Percentiles rank a stretch among this genome's conserved stretches.
phyloP scores from a whole-genome alignment of 345 rosid species.

The Syzygium grande region DNA sequence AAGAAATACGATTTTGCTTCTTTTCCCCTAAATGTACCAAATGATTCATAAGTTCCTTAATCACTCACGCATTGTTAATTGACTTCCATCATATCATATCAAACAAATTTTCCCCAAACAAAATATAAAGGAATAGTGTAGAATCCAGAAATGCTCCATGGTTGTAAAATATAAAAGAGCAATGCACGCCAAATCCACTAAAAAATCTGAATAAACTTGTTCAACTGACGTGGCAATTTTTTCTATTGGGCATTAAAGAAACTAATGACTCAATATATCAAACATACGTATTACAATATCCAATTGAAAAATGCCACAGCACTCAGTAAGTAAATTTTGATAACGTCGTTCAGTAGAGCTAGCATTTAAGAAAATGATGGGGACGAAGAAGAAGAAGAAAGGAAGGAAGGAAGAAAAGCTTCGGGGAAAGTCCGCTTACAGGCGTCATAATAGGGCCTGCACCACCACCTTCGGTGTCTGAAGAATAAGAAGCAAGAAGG shows the following conservation, averaged over 20 bases:
- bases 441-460: neutral
- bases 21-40: neutral
- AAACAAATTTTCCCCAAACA: neutral
- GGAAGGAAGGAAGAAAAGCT: neutral
- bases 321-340: neutral
- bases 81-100: too few species aligned
- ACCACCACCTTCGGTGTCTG: neutral
- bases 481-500: too few species aligned
- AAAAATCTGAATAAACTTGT: too few species aligned
- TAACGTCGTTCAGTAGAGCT: neutral
- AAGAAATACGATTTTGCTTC: neutral
- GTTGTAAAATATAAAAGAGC: neutral
- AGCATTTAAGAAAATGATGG: neutral
- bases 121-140: neutral
- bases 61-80: too few species aligned
- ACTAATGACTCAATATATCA: neutral
- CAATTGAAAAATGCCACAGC: neutral
- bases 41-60: neutral
- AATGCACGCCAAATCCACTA: too few species aligned
- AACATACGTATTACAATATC: neutral
- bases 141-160: too few species aligned
- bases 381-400: neutral
- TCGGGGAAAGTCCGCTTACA: neutral
- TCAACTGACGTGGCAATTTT: too few species aligned
- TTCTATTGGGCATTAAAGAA: too few species aligned